Conservation (phyloP, 345 rosid species). For the Melaleuca quinquenervia region DNA sequence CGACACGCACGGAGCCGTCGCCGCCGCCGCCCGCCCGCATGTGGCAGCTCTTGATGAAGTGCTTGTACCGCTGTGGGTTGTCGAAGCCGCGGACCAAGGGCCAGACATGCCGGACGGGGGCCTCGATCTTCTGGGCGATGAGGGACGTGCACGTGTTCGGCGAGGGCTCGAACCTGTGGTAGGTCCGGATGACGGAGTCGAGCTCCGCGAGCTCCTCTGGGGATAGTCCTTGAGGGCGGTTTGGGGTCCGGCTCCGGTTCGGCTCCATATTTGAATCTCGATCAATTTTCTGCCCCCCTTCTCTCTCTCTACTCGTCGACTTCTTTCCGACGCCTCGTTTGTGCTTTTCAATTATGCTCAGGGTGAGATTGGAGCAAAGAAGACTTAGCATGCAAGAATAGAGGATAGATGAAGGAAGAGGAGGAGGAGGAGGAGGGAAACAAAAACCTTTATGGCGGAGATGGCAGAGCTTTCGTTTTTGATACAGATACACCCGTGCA, state of each 20-base stretch:
- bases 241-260: background rate
- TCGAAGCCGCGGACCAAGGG: constrained; percentile 55
- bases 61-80: constrained; percentile 72
- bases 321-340: background rate
- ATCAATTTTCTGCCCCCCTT: background rate
- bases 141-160: constrained; percentile 62
- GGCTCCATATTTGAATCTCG: background rate
- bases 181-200: constrained; percentile 34
- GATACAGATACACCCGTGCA: background rate
- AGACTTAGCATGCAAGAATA: background rate
- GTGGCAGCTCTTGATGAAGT: constrained; percentile 63
- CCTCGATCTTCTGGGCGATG: constrained; percentile 62
- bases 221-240: constrained; percentile 36
- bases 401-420: background rate
- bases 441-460: background rate
- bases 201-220: constrained; percentile 37
- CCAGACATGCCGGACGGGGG: constrained; percentile 56
- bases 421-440: background rate
- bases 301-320: background rate
- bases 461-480: background rate
- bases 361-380: background rate
- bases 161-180: constrained; percentile 41
- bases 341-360: background rate
- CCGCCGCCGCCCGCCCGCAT: constrained; percentile 32
- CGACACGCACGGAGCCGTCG: constrained; percentile 51